Conservation (phyloP, 768 basidiomycete species). For the Lactarius pseudohatsudake region DNA sequence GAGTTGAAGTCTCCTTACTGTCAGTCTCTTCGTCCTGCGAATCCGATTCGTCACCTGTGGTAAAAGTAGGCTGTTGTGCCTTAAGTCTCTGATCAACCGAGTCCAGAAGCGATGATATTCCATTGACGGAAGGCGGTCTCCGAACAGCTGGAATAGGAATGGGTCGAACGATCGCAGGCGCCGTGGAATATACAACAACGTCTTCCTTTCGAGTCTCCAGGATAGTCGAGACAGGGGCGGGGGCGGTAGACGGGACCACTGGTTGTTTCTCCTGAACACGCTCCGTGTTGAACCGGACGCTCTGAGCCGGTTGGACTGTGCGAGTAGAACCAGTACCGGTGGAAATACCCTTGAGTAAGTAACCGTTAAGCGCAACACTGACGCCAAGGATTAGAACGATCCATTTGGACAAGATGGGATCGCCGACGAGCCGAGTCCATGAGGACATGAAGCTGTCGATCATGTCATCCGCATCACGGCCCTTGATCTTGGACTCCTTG, state of each 20-base stretch:
- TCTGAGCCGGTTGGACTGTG: slow-evolving; percentile 29
- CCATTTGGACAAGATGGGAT: slow-evolving; percentile 93
- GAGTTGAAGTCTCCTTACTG: slow-evolving; percentile 22
- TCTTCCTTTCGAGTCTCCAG: slow-evolving; percentile 4
- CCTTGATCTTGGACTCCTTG: slow-evolving; percentile 13
- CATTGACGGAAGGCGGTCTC: slow-evolving; percentile 29
- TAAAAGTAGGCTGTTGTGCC: slow-evolving; percentile 35
- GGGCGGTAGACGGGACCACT: slow-evolving; percentile 1
- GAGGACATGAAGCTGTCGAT: slow-evolving; percentile 86
- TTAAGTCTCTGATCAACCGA: slow-evolving; percentile 54
- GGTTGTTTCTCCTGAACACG: slow-evolving; percentile 24
- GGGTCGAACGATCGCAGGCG: slow-evolving; percentile 29
- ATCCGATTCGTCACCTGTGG: slow-evolving; percentile 30
- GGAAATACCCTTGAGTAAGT: slow-evolving; percentile 83
- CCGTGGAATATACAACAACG: slow-evolving; percentile 12
- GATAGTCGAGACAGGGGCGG: slow-evolving; percentile 11
- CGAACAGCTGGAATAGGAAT: slow-evolving; percentile 29
- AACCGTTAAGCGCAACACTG: slow-evolving; percentile 89
- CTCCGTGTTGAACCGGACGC: slow-evolving; percentile 28
- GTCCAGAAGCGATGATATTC: slow-evolving; percentile 50
- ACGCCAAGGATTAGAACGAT: slow-evolving; percentile 86
- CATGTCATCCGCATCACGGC: slow-evolving; percentile 44
- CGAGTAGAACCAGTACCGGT: slow-evolving; percentile 44
- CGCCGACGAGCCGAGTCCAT: slow-evolving; percentile 90
- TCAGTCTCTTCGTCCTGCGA: slow-evolving; percentile 28